Percentiles rank a stretch among this genome's conserved stretches.
phyloP scores from a whole-genome alignment of 2,329 filamentous ascomycete genomes.

The Magnaporthiopsis poae region DNA sequence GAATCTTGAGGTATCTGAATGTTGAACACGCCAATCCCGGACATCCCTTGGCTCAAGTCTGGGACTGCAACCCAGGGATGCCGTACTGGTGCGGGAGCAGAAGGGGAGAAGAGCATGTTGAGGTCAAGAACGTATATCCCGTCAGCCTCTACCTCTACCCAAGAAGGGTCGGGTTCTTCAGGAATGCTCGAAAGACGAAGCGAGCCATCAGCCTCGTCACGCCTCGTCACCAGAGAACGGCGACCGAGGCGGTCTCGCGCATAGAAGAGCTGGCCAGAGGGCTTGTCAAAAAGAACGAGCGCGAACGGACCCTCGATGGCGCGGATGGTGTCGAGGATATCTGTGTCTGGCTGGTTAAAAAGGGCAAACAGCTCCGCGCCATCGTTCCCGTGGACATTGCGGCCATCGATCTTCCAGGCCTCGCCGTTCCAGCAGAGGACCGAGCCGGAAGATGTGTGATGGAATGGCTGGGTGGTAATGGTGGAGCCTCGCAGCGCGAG shows the following conservation, averaged over 20 bases:
- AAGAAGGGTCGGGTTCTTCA: constrained; percentile 41
- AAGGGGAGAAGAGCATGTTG: constrained; percentile 11
- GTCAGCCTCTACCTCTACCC: constrained; percentile 75
- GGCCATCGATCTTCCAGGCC: constrained; percentile 65
- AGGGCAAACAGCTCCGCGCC: constrained; percentile 57
- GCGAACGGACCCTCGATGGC: constrained; percentile 75
- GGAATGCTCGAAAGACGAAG: constrained; percentile 64
- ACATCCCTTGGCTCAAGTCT: constrained; percentile 41
- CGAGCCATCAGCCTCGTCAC: constrained; percentile 27
- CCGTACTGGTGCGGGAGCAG: not conserved
- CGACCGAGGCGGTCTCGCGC: constrained; percentile 80
- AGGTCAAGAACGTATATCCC: constrained; percentile 66
- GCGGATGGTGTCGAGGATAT: constrained; percentile 44
- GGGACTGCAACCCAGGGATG: constrained; percentile 4
- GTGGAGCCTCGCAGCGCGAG: constrained; percentile 74
- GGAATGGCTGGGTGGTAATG: constrained; percentile 63
- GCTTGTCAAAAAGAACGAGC: constrained; percentile 70
- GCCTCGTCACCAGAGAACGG: constrained; percentile 62
- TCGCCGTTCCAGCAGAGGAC: constrained; percentile 96
- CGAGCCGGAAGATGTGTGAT: constrained; percentile 45
- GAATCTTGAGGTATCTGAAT: constrained; percentile 26
- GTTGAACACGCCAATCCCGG: constrained; percentile 46
- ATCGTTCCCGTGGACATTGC: constrained; percentile 64
- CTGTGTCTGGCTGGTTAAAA: constrained; percentile 30
- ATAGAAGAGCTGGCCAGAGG: constrained; percentile 58